Conservation (phyloP, 306 rosid genomes). For the Citrullus mucosospermus region DNA sequence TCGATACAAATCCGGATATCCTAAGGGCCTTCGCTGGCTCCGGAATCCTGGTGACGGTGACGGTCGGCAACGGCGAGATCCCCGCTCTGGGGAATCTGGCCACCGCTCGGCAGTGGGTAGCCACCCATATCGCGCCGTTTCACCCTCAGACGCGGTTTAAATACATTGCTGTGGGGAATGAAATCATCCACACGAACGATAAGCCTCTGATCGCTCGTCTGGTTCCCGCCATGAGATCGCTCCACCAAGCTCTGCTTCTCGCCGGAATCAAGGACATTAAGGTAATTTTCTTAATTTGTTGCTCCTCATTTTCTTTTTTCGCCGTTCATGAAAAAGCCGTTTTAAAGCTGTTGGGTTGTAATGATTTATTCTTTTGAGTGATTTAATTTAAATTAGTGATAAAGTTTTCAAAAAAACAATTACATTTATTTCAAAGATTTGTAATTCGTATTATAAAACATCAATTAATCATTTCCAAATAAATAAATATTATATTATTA, state of each 20-base stretch:
- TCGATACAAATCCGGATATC: conserved; percentile 61
- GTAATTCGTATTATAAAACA: not conserved
- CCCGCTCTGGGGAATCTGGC: conserved; percentile 3
- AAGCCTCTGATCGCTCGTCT: conserved; percentile 24
- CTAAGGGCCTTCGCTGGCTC: conserved; percentile 60
- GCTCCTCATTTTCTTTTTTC: not conserved
- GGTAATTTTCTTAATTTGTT: conserved; percentile 16
- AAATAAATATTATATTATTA: no score
- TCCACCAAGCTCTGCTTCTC: conserved; percentile 40
- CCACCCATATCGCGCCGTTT: conserved; percentile 33
- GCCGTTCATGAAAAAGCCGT: not conserved
- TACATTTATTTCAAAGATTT: not conserved
- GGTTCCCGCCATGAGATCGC: conserved; percentile 63
- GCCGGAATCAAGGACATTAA: conserved; percentile 59
- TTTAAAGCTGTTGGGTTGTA: not conserved
- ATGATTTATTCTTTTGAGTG: not conserved
- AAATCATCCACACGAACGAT: conserved; percentile 60
- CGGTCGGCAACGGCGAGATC: conserved; percentile 69
- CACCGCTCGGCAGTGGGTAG: conserved; percentile 51
- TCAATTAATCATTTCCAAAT: no score
- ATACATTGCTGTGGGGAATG: conserved; percentile 68
- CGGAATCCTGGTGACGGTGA: conserved; percentile 59
- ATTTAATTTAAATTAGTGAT: not conserved
- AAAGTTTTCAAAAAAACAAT: no score
- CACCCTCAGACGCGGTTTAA: conserved; percentile 43